Base-by-base conservation (phyloP, 345 rosid species). In the Psidium friedrichsthalianum region DNA sequence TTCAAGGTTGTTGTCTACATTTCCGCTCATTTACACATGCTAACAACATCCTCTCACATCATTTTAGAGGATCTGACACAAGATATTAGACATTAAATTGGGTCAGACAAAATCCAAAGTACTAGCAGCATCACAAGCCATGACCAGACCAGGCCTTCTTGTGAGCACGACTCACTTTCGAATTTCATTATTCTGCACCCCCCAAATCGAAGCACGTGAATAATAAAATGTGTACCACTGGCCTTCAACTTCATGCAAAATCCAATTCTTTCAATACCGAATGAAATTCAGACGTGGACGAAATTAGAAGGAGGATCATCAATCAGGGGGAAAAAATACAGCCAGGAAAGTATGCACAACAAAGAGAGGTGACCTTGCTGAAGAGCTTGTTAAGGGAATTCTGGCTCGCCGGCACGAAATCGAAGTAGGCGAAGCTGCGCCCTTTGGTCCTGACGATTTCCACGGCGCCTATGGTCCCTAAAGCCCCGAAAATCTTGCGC, bases 361-460 rank as follows among this genome's bases (percentile, higher is more conserved):
- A 11, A 51, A 58, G 49, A 51, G 83, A 56, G 84, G 87, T 20
- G 85, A 96, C 99, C 64, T 91, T 95, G 89, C 92, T 91, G 89
- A 97, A 93, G 88, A 95, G 94, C 94, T 92, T 97, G 64, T 93
- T 76, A 86, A 97, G 95, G 76, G 99, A 91, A 2, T 91, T 93
- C 13, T 56, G 61, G 6, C 95, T 90, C 21, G 94, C 88, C 1
- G 98, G 97, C 78, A 88, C 82, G 92, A 97, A 93, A 78, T 96
- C 93, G 76, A 95, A 87, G 84, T 94, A 95, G 51, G 96, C 99
- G n/a, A 97, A 93, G 90, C 98, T 90, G 80, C 99, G 98, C 85
- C 98, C 95, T 95, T 96, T 97, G 78, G 94, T 93, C 86, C 97
- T 90, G 29, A 95, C 86, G 42, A 97, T 91, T 6, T 96, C 95